Evolutionary conservation across 2,329 filamentous ascomycete species (phyloP).

Genomic region (Lasiodiplodia sp.): DNA sequence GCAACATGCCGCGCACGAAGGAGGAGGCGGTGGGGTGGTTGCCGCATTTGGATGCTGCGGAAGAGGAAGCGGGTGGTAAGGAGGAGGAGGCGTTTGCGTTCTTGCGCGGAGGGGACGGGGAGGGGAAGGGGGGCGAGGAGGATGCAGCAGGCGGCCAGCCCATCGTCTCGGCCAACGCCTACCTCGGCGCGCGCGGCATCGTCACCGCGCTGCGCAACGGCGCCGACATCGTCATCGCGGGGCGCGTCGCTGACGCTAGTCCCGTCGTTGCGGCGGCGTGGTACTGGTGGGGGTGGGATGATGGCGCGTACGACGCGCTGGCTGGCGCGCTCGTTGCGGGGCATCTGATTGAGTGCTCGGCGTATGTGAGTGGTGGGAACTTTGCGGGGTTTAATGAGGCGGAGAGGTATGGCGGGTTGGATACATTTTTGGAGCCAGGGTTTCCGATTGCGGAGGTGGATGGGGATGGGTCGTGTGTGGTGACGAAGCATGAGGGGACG

Average conservation of each 20-base stretch:
- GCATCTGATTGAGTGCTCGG: conserved; percentile 63
- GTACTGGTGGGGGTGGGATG: conserved; percentile 63
- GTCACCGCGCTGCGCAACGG: conserved; percentile 41
- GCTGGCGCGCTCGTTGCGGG: conserved; percentile 61
- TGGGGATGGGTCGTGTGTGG: conserved; percentile 53
- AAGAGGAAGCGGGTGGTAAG: conserved; percentile 42
- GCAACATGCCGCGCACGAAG: conserved; percentile 38
- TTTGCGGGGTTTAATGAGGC: conserved; percentile 59
- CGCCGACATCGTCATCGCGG: conserved; percentile 46
- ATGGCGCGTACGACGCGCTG: conserved; percentile 57
- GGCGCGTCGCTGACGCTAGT: conserved; percentile 44
- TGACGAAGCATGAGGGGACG: conserved; percentile 56
- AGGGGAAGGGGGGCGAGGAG: conserved; percentile 34
- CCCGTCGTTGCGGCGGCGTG: conserved; percentile 63
- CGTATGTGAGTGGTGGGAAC: conserved; percentile 65
- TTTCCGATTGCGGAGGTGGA: conserved; percentile 61
- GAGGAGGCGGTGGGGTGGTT: conserved; percentile 43
- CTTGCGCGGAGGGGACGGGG: conserved; percentile 45
- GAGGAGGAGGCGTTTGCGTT: conserved; percentile 49
- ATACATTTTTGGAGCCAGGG: conserved; percentile 52
- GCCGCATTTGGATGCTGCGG: conserved; percentile 52
- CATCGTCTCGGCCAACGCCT: conserved; percentile 50
- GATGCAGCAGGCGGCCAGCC: neutral
- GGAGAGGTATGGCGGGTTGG: conserved; percentile 45
- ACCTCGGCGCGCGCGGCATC: conserved; percentile 57